Percentiles rank a stretch among this genome's conserved stretches.
Conservation (phyloP, 2,329 filamentous ascomycete species). For the Fusarium fracticaudum region DNA sequence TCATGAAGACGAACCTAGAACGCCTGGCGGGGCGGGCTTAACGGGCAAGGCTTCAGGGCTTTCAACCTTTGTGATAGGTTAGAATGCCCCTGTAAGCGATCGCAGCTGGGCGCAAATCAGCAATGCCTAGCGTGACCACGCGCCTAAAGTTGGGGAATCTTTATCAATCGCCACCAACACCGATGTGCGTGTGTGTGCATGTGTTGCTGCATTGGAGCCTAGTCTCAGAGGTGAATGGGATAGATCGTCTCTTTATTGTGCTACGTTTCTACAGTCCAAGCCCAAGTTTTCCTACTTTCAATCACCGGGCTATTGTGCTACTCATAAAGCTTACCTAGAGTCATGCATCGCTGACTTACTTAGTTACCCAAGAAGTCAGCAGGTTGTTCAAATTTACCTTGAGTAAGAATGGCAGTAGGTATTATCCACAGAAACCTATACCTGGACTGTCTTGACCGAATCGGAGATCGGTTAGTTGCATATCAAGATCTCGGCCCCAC, state of each 20-base stretch:
- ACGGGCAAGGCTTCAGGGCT: constrained; percentile 27
- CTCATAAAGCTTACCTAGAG: not conserved
- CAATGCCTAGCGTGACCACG: constrained; percentile 37
- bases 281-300: not conserved
- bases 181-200: not conserved
- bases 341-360: not conserved
- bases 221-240: not conserved
- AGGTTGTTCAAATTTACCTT: not conserved
- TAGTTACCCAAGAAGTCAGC: not conserved
- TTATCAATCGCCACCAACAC: constrained; percentile 37
- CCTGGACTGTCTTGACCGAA: not conserved
- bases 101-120: constrained; percentile 30
- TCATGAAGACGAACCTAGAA: constrained; percentile 29
- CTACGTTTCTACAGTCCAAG: not conserved
- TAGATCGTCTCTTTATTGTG: not conserved
- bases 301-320: not conserved
- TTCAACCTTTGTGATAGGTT: constrained; percentile 23
- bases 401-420: not conserved
- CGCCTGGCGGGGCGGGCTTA: constrained; percentile 3
- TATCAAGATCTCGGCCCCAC: constrained; percentile 29
- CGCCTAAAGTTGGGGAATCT: constrained; percentile 23
- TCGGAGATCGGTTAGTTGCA: constrained; percentile 39
- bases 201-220: not conserved
- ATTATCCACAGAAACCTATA: not conserved
- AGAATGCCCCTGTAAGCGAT: constrained; percentile 17